A percentile compares a stretch with the other conserved stretches of the same genome.
These are phyloP conservation scores for Citrus hindsii DNA, from an alignment of 345 rosid species.

Conservation along the genomic window DNA sequence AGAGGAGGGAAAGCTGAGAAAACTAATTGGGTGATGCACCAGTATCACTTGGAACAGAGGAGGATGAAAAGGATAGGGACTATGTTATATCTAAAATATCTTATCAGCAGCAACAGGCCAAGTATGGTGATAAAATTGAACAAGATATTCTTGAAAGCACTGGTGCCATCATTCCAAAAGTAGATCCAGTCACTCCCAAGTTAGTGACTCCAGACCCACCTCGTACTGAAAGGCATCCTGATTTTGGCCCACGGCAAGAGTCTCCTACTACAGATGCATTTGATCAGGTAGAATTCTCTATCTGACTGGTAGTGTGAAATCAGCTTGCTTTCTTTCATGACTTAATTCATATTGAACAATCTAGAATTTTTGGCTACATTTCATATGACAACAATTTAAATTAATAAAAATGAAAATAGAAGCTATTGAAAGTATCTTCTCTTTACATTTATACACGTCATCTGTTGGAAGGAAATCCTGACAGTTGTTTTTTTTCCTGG, in stretches of 20 bases:
- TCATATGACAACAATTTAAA: neutral
- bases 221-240: conserved; percentile 36
- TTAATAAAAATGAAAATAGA: neutral
- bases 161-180: conserved; percentile 37
- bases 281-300: conserved; percentile 42
- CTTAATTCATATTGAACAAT: neutral
- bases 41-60: conserved; percentile 83
- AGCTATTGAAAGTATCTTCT: neutral
- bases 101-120: conserved; percentile 62
- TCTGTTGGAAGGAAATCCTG: conserved; percentile 9
- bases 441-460: neutral
- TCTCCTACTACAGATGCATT: conserved; percentile 16
- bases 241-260: conserved; percentile 28
- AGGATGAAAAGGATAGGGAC: conserved; percentile 89
- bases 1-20: conserved; percentile 77
- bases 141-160: conserved; percentile 40
- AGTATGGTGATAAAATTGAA: conserved; percentile 56
- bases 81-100: conserved; percentile 79
- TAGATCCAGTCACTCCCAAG: conserved; percentile 74
- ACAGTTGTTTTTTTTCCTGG: conserved; percentile 3
- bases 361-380: neutral
- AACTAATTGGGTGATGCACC: conserved; percentile 98
- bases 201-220: conserved; percentile 68
- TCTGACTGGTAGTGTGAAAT: neutral
- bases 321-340: neutral